phyloP scores from a whole-genome alignment of 345 rosid species.

The Populus tremula region DNA sequence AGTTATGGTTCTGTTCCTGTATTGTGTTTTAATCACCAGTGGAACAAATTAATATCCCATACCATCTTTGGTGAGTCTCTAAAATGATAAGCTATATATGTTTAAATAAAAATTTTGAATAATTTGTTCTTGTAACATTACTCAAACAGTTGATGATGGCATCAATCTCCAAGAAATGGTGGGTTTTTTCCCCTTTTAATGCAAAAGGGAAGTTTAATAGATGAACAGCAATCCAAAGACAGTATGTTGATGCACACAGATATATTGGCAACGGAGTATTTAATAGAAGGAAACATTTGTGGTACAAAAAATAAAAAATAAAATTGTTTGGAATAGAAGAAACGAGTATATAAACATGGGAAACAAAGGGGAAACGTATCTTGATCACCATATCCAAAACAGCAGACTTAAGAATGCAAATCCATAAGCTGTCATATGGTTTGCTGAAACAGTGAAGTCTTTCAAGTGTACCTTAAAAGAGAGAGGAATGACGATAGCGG shows the following conservation, averaged over 20 bases:
- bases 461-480: conserved; percentile 13
- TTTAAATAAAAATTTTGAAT: too few species aligned
- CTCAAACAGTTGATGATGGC: too few species aligned
- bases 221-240: not conserved
- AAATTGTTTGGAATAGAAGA: not conserved
- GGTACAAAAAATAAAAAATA: not conserved
- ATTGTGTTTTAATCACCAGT: not conserved
- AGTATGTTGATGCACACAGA: not conserved
- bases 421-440: conserved; percentile 6
- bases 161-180: too few species aligned
- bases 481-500: conserved; percentile 8
- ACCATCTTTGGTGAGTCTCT: too few species aligned
- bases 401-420: not conserved
- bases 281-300: conserved; percentile 19
- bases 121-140: not conserved
- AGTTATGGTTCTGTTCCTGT: not conserved
- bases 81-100: too few species aligned
- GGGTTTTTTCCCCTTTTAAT: not conserved
- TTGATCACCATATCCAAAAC: conserved; percentile 13
- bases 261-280: not conserved
- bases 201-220: not conserved
- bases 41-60: not conserved
- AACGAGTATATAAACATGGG: conserved; percentile 3
- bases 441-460: conserved; percentile 8
- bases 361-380: not conserved